Base-by-base conservation (phyloP, 257 asterid species). In the Ehretia macrophylla region DNA sequence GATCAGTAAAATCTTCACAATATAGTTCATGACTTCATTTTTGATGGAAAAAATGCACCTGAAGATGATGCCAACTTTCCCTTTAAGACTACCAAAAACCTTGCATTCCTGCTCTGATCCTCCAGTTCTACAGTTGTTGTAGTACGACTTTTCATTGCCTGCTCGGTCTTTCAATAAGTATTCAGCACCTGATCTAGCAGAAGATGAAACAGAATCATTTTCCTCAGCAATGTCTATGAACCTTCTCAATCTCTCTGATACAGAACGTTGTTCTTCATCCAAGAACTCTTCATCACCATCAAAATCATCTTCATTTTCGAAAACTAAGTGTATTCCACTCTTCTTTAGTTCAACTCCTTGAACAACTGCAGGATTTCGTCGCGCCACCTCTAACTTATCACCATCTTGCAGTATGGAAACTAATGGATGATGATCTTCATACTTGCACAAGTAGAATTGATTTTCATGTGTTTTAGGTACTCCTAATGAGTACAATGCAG, bases 251-350 rank as follows among this genome's bases (percentile, higher is more conserved):
- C 37, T 69, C 51, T 52, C 66, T 5, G 75, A 69, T 23, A 60
- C 69, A 52, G 72, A 48, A 11, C 56, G 75, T 11, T 35, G 66
- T 51, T 52, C 37, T 69, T 50, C 66, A 19, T 65, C 56, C 49
- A 69, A 47, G 17, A 18, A 16, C 20, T 60, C 72, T 63, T 74
- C 75, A 14, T 74, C 56, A 18, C 65, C 66, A 55, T 74, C 75
- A 51, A 59, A 65, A 39, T 69, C 42, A 56, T 74, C 79, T 11
- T 74, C 79, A 61, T 69, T 55, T 62, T 74, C 75, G 3, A 40
- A 74, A 56, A 74, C 56, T 19, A 74, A 58, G 52, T 60, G 17
- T 22, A 69, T 65, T 46, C 79, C 79, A 46, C 54, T 40, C 37
- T 65, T 65, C 62, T 64, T 69, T 58, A 74, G 65, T 55, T 64